phyloP scores from a whole-genome alignment of 2,329 filamentous ascomycete genomes.

The Aureobasidium sp. region DNA sequence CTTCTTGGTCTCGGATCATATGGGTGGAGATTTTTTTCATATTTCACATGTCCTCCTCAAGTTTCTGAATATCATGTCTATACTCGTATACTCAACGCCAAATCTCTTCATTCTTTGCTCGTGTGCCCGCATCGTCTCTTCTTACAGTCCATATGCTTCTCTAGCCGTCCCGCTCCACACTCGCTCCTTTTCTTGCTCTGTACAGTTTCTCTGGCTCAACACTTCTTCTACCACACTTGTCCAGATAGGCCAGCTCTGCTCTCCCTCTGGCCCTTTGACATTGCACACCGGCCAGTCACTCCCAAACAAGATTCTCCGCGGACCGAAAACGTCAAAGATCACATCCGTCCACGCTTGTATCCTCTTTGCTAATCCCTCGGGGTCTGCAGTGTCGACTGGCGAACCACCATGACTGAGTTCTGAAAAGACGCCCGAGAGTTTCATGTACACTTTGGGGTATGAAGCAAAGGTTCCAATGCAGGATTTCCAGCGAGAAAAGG shows the following conservation, averaged over 20 bases:
- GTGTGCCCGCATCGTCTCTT: not conserved
- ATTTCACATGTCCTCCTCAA: not conserved
- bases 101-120: not conserved
- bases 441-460: constrained; percentile 68
- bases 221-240: constrained; percentile 60
- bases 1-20: not conserved
- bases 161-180: constrained; percentile 55
- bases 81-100: not conserved
- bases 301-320: constrained; percentile 74
- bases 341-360: constrained; percentile 66
- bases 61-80: not conserved
- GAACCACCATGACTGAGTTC: constrained; percentile 56
- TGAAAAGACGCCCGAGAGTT: constrained; percentile 79
- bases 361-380: constrained; percentile 54
- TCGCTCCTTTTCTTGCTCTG: constrained; percentile 53
- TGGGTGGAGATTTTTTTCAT: not conserved
- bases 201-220: constrained; percentile 47
- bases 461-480: constrained; percentile 62
- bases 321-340: constrained; percentile 65
- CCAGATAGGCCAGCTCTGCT: constrained; percentile 70
- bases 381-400: constrained; percentile 30
- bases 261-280: constrained; percentile 50
- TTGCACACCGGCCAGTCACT: constrained; percentile 94
- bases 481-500: constrained; percentile 63
- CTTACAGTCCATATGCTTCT: not conserved